Evolutionary conservation across 2,329 filamentous ascomycete genomes (phyloP).

Genomic region (Didymella sp.): DNA sequence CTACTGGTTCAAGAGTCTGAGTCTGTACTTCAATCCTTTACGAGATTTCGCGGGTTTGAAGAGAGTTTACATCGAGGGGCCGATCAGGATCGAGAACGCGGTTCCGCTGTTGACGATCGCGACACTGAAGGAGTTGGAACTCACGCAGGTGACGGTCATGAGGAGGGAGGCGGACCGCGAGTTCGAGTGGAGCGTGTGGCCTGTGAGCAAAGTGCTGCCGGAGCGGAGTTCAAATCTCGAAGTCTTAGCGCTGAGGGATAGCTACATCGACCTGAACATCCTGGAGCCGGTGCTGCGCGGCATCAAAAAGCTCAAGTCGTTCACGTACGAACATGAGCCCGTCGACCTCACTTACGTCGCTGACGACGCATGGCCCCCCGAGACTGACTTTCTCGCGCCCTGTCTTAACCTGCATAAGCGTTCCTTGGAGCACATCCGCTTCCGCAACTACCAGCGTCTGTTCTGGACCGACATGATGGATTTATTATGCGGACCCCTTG

Average conservation of each 20-base stretch:
- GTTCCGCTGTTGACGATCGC: constrained; percentile 8
- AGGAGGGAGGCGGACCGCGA: constrained; percentile 8
- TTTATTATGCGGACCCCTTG: not conserved
- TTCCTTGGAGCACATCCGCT: not conserved
- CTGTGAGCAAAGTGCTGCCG: not conserved
- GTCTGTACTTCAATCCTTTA: constrained; percentile 8
- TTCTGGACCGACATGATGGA: not conserved
- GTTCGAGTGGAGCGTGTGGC: constrained; percentile 13
- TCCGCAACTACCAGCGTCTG: not conserved
- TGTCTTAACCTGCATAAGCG: not conserved
- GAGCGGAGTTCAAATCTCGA: not conserved
- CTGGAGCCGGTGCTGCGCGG: not conserved
- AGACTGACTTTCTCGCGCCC: not conserved
- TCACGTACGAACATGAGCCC: constrained; percentile 6
- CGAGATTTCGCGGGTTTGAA: not conserved
- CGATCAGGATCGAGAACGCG: constrained; percentile 9
- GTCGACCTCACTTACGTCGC: not conserved
- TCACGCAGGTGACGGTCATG: constrained; percentile 11
- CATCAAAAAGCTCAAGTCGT: constrained; percentile 1
- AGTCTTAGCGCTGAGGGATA: not conserved
- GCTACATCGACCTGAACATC: not conserved
- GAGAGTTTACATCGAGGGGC: not conserved
- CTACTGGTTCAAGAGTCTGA: constrained; percentile 16
- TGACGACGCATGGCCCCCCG: not conserved
- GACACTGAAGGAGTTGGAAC: constrained; percentile 1